Evolutionary conservation across 1,139 yeast genomes (phyloP), one percentile per base, ranked within the genome.

Genomic region (Debaryomycetaceae sp.): DNA sequence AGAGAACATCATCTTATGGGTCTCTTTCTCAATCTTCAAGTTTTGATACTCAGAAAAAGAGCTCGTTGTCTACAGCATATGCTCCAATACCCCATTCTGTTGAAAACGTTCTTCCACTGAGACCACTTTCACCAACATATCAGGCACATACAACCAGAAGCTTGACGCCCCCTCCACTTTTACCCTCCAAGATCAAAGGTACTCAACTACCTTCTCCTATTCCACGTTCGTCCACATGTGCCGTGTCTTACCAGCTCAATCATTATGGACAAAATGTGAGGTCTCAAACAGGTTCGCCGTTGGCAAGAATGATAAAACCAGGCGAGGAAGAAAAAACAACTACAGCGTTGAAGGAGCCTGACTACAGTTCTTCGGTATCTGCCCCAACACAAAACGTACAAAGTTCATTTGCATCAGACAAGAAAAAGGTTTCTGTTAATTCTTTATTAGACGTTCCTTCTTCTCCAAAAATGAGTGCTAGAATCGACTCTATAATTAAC

Each of bases 381-480:
- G 24, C 34, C 11, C 41, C 46, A n/a, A 40, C 39, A 23, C 20
- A 17, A 17, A 17, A 17, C 20, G 20, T 4, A 17, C 20, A 17
- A 17, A 17, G 20, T 17, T 17, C 20, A 17, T 17, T 17, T 17
- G 20, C 20, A 17, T 46, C 34, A 5, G 17, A 46, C 7, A 27
- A 27, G 31, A 22, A 34, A 41, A 66, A 65, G 43, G 71, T 69
- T 2, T 60, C 68, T 27, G 70, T 69, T 11, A 59, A 57, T 34
- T 66, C 71, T 17, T 54, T 69, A 42, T 56, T 69, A 41, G 70
- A 60, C 24, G 59, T 51, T 40, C 14, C 40, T 9, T 11, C 22
- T 7, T 24, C 43, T 31, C 22, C 24, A 8, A 27, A 31, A 13
- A 39, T 17, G 22, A 23, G 9, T 24, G n/a, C 27, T 9, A 31